phyloP scores from a whole-genome alignment of 805 yeast species.

The Candida ovalis region DNA sequence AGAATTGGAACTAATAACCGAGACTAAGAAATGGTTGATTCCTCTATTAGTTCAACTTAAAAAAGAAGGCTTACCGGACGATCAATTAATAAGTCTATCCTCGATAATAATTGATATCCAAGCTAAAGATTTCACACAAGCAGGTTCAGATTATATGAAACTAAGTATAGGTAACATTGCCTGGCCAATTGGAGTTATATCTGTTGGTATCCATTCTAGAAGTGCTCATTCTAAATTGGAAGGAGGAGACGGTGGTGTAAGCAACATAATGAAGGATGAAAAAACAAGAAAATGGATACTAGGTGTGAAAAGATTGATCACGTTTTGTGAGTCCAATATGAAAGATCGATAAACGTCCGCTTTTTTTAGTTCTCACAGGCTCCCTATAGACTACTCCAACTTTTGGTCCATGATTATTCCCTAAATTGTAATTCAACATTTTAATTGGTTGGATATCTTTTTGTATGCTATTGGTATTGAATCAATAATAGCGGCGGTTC shows the following conservation, averaged over 20 bases:
- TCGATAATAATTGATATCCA: conserved; percentile 65
- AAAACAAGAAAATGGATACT: conserved; percentile 73
- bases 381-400: too few species aligned
- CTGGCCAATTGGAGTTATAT: conserved; percentile 86
- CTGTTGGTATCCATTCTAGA: conserved; percentile 77
- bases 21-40: conserved; percentile 46
- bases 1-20: conserved; percentile 31
- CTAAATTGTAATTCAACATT: too few species aligned
- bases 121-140: conserved; percentile 41
- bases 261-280: conserved; percentile 80
- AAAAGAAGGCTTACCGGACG: conserved; percentile 33
- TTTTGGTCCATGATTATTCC: too few species aligned
- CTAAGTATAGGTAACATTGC: conserved; percentile 84
- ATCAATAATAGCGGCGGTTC: too few species aligned
- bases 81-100: conserved; percentile 49
- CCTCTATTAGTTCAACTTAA: conserved; percentile 56
- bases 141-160: conserved; percentile 67
- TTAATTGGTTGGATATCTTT: too few species aligned
- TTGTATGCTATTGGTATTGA: too few species aligned
- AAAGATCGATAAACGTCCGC: too few species aligned
- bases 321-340: conserved; percentile 37
- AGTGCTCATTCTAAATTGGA: conserved; percentile 56
- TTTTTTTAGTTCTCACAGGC: too few species aligned
- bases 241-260: conserved; percentile 32
- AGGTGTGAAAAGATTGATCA: conserved; percentile 68